Evolutionary conservation across 768 basidiomycete genomes (phyloP), one percentile per base, ranked within the genome.

Genomic region (Naganishia antarctica): DNA sequence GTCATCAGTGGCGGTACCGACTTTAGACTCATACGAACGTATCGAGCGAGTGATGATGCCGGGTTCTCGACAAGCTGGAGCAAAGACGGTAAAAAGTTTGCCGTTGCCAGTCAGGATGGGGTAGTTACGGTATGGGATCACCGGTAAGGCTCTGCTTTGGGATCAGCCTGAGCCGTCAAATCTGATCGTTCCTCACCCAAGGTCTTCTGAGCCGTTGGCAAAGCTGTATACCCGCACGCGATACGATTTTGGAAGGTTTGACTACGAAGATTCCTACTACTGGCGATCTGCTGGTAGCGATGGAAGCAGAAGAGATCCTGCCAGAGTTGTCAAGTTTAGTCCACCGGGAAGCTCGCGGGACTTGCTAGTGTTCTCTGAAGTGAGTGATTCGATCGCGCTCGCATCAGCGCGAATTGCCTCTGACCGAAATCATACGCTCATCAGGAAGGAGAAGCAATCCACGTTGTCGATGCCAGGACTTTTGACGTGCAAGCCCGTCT

Each of bases 351-450:
- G 78, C 47, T 83, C 84, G 26, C 83, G 84, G 66, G 92, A 94
- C 76, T 76, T 92, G 0, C 84, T 94, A 84, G 86, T 85, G 0
- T 96, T 92, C 78, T 90, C 91, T 16, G 91, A 93, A 85, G 90
- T 91, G 66, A 61, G 84, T 58, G 21, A n/a, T 53, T 40, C 15
- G 3, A 59, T 15, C 41, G 15, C n/a, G 8, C 50, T 8, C 7
- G 2, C 26, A 1, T 53, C n/a, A n/a, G 16, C n/a, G 11, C 32
- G 34, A 7, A 40, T 23, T 28, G 7, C 34, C 34, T 37, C 34
- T n/a, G n/a, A n/a, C n/a, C n/a, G n/a, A n/a, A 37, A 37, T 37
- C 18, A 29, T 63, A 21, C 6, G 15, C 3, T 23, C 34, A 34
- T 26, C 69, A 92, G 89, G 91, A 94, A 73, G 88, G 89, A 1